Base-by-base conservation (phyloP, 2,329 filamentous ascomycete species). In the Helicocarpus griseus region DNA sequence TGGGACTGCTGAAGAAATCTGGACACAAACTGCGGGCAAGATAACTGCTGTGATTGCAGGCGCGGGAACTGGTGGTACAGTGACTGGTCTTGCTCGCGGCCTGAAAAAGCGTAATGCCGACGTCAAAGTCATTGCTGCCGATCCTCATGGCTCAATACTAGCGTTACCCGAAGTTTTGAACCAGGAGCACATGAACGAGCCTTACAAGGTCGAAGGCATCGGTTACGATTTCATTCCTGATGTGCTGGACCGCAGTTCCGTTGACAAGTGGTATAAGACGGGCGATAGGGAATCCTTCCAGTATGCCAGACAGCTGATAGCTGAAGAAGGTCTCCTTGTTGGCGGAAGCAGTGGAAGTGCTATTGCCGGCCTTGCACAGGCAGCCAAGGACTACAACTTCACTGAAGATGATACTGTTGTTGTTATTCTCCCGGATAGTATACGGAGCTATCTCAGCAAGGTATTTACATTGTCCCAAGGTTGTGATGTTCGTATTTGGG, bases 181-280 rank as follows among this genome's bases (percentile, higher is more conserved):
- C 69, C 76, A 87, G 45, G 85, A 87, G 57, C 81, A 84, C 65
- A 79, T 80, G 54, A 91, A 96, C 64, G 83, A 89, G 68, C 77
- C 84, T 1, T 98, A 98, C 76, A 97, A 98, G 74, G 93, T 98
- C 0, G 93, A 98, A 73, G 93, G 93, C 40, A 98, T 98, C 62
- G 93, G 93, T 19, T 98, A 98, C 68, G 93, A 98, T 69, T 98
- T 98, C 68, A 86, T 98, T 54, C 93, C 94, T 5, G 88, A 97
- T 22, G 94, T 98, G 4, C 76, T 98, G 51, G 83, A 93, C 58
- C 88, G 85, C 63, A 71, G 83, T 26, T 68, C 80, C 4, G 87
- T 98, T 28, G 87, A 96, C 69, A 86, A 85, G 65, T 98, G 93
- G 93, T 97, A 96, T 76, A 98, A 98, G 81, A 98, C 93, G 3